Base-by-base conservation (phyloP, 257 asterid genomes). In the Salvia splendens region DNA sequence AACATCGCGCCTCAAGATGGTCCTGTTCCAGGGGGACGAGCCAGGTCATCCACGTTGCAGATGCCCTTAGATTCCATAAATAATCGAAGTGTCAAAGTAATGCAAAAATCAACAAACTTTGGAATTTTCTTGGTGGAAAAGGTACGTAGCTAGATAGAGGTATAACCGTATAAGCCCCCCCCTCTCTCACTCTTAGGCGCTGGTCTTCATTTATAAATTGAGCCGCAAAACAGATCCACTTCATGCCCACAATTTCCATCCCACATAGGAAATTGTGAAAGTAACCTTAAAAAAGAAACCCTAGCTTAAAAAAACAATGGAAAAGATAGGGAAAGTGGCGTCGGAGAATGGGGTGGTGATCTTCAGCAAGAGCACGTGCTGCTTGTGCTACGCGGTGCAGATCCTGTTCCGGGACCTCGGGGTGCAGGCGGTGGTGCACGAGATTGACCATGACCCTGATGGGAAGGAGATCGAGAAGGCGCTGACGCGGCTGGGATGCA, bases 331-430 rank as follows among this genome's bases (percentile, higher is more conserved):
- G 9, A 82, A 84, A 60, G 64, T 88, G 62, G 74, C 85, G 8
- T 74, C 87, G 9, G 91, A 88, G 47, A 80, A 84, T 4, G 94
- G 91, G 1, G 77, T 88, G 54, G 10, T 88, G 85, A 82, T 88
- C 35, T 82, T 88, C 80, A 86, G 94, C 87, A 88, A 84, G 58
- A 84, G 84, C 83, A 79, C 65, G 3, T 88, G 95, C 71, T 88
- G 95, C 75, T 20, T 88, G 51, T 80, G 89, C 88, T 86, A 88
- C 74, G 85, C 96, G 3, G 95, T 88, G 32, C 82, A 70, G 76
- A 81, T 84, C 2, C 75, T 88, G 33, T 82, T 88, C 74, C 78
- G 74, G 6, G 89, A 83, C 1, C 88, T 88, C 4, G 55, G 87
- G 4, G 83, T 77, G 4, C 66, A 20, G 7, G 85, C 96, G 0